Evolutionary conservation across 2,329 filamentous ascomycete genomes (phyloP), one percentile per base, ranked within the genome.

Genomic region (Cladophialophora yegresii): DNA sequence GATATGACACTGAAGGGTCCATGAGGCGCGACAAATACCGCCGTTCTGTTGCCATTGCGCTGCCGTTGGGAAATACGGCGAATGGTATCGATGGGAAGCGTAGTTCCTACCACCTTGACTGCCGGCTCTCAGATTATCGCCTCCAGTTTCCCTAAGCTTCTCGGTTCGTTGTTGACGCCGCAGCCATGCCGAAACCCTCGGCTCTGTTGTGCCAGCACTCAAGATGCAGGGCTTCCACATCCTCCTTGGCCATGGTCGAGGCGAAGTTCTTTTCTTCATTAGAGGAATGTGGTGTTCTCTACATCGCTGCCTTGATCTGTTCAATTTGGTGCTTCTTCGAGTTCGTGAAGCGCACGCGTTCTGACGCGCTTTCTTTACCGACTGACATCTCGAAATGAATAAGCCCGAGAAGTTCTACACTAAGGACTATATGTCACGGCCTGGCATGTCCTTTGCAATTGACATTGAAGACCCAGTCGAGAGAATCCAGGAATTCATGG

Each of bases 381-480:
- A 20, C 47, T 22, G 10, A 9, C 9, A 3, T 43, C 51, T 54
- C 51, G 40, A 30, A 22, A 59, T 59, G 57, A 45, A 20, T 10
- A 59, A 59, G 20, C 28, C 45, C 2, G n/a, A 50, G 45, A 59
- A 61, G 36, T 61, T 61, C 53, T 65, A 70, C 12, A 70, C 68
- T 1, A 70, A 70, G 5, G 72, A 74, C 54, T 64, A 65, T 20
- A 66, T 72, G n/a, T 55, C 30, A 2, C 54, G 62, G 28, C 64
- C 64, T 2, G 64, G 64, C 3, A 57, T 66, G 51, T 51, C 64
- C 13, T 66, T 66, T 30, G 51, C 62, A 13, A 26, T 75, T n/a
- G 67, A 70, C 1, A 72, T 73, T 0, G 23, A 66, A 7, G 70
- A 73, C 30, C 74, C 75, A 0, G 72, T 71, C 40, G 76, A 61